Conservation (phyloP, 441 rosid species). For the Populus hybrid region DNA sequence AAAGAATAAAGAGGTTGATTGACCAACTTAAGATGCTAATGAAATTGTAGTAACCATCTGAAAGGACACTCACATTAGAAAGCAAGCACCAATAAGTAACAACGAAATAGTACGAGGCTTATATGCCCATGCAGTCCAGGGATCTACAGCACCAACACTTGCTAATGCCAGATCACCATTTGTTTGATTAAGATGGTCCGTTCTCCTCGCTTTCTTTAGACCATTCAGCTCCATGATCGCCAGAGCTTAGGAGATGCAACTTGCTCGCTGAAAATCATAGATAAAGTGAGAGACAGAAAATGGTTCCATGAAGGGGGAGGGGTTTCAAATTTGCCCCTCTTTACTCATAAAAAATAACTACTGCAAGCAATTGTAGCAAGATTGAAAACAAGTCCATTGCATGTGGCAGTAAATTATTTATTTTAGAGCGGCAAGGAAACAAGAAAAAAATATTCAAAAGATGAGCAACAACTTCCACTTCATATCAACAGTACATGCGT, state of each 20-base stretch:
- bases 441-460: neutral
- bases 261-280: conserved; percentile 26
- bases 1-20: no score
- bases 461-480: neutral
- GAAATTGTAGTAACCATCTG: neutral
- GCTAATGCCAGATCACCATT: conserved; percentile 44
- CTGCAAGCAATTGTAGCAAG: neutral
- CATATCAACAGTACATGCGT: neutral
- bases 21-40: neutral
- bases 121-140: conserved; percentile 99
- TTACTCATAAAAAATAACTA: no score
- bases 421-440: neutral
- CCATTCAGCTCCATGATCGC: conserved; percentile 60
- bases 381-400: neutral
- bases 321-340: neutral
- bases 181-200: conserved; percentile 43
- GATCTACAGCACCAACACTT: conserved; percentile 65
- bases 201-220: conserved; percentile 46
- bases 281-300: neutral
- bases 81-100: conserved; percentile 90
- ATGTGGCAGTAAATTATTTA: neutral
- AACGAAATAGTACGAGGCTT: conserved; percentile 89
- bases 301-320: neutral
- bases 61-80: conserved; percentile 68
- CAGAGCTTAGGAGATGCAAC: conserved; percentile 22